A percentile compares a stretch with the other conserved stretches of the same genome.
Conservation (phyloP, 805 yeast species). For the Maudiozyma turicensis region DNA sequence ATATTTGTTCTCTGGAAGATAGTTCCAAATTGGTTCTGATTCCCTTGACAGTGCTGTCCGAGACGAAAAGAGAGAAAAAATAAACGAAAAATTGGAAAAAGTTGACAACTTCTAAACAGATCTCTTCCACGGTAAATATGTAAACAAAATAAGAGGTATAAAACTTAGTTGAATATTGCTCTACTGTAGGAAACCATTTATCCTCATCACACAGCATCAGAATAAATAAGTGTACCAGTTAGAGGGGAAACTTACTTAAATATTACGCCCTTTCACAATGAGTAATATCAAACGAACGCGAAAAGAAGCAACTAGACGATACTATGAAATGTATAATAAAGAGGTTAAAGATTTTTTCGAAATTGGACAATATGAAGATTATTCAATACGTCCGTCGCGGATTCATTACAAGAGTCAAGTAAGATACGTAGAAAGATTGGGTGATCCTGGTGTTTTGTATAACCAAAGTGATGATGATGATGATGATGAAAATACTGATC, state of each 20-base stretch:
- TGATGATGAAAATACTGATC: background rate
- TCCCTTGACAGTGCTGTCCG: no score
- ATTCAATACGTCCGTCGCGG: slow-evolving; percentile 5
- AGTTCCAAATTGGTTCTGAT: no score
- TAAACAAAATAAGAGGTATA: no score
- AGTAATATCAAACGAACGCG: background rate
- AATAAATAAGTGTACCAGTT: background rate
- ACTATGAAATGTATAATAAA: slow-evolving; percentile 3
- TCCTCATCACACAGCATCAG: no score
- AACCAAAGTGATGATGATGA: background rate
- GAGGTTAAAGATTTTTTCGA: slow-evolving; percentile 3
- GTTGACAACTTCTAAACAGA: no score
- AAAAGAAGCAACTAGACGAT: background rate
- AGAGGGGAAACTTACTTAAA: background rate
- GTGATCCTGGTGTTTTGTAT: background rate
- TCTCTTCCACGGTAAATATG: no score
- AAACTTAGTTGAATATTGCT: no score
- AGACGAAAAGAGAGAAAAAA: no score
- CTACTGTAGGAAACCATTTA: no score
- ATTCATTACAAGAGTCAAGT: slow-evolving; percentile 1
- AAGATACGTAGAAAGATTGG: slow-evolving; percentile 1
- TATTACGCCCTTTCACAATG: background rate
- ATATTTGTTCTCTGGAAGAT: no score
- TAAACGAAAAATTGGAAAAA: no score
- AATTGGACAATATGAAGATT: background rate